A percentile compares a stretch with the other conserved stretches of the same genome.
Evolutionary conservation across 129 eudicot species (phyloP).

Genomic region (Ambrosia trifida): DNA sequence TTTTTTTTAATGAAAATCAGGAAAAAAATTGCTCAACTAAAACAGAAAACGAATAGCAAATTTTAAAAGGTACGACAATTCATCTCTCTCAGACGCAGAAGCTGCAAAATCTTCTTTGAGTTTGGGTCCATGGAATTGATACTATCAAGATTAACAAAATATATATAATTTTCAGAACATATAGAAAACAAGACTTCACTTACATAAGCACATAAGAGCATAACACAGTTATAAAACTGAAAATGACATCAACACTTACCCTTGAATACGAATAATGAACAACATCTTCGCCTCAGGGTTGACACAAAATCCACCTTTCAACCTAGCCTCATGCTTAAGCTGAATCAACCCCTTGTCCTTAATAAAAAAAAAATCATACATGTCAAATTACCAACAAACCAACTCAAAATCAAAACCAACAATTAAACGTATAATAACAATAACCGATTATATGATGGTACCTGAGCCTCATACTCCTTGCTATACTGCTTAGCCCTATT

Average conservation of each 20-base stretch:
- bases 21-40: neutral
- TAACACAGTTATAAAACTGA: neutral
- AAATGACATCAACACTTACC: conserved; percentile 29
- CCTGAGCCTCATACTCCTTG: conserved; percentile 68
- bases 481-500: conserved; percentile 31
- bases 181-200: neutral
- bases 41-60: neutral
- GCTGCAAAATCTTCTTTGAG: conserved; percentile 71
- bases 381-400: neutral
- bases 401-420: neutral
- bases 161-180: neutral
- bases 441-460: neutral
- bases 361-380: neutral
- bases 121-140: conserved; percentile 69
- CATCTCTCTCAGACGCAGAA: conserved; percentile 70
- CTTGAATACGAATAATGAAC: conserved; percentile 60
- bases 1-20: no score
- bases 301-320: conserved; percentile 31
- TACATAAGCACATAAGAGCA: neutral
- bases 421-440: neutral
- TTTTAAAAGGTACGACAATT: neutral
- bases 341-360: conserved; percentile 57
- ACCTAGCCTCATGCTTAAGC: conserved; percentile 63
- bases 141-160: conserved; percentile 28
- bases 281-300: conserved; percentile 28